Base-by-base conservation (phyloP, 139 green algal genomes). In the Haematococcus sp. region DNA sequence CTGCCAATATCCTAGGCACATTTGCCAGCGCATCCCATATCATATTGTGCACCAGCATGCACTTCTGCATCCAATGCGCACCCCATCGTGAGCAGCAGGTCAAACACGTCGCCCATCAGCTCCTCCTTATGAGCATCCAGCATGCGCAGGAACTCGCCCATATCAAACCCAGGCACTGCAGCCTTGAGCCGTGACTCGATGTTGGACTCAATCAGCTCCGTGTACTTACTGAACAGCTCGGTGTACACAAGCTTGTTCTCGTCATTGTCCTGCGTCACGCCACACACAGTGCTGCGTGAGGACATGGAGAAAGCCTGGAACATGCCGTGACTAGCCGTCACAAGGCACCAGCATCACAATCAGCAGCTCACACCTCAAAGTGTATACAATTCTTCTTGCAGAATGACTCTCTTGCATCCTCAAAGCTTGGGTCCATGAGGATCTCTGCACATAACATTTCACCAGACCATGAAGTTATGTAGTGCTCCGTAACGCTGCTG, bases 191-290 rank as follows among this genome's bases (percentile, higher is more conserved):
- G 63, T 3, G 9, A 59, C 19, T 83, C 76, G 49, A 86, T 81
- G 15, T 31, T 63, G 49, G 22, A 35, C 73, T 86, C 81, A 35
- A 86, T 40, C 1, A 86, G 64, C 28, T 76, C 51, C 2, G 69
- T 78, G 64, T 86, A 86, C 44, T 68, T 58, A n/a, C 2, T 33
- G 52, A 80, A 80, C 2, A 82, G 60, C 4, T 80, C 67, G 1
- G 71, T 82, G 71, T 85, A 85, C 0, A 79, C 64, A 13, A 83
- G 73, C 77, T 87, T 85, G 75, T 89, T 88, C 58, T 88, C 83
- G 5, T 73, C 74, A 17, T 49, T 71, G 43, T 88, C 80, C 83
- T 88, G 76, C 51, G 46, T n/a, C n/a, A n/a, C n/a, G n/a, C n/a
- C 25, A 67, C 4, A 54, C 2, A 70, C 25, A 66, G 25, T n/a